Percentiles rank a stretch among this genome's conserved stretches.
Conservation (phyloP, 768 basidiomycete genomes). For the Auriculariales sp. region DNA sequence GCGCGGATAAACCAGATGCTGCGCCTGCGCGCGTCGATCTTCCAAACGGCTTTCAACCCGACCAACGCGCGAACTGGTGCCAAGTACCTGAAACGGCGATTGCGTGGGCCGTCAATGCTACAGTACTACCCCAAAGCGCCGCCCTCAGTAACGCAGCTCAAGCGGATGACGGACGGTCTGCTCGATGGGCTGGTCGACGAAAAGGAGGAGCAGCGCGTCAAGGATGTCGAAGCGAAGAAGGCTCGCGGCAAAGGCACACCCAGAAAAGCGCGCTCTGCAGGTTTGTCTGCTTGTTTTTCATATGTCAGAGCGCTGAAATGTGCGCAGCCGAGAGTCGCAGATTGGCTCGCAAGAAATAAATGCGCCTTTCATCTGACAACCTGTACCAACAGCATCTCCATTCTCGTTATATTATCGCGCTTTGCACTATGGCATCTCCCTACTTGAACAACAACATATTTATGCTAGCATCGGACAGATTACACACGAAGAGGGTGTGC, state of each 20-base stretch:
- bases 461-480: too few species aligned
- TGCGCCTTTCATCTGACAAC: not conserved
- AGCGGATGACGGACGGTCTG: constrained; percentile 36
- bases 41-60: constrained; percentile 84
- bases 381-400: too few species aligned
- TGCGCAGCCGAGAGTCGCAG: constrained; percentile 38
- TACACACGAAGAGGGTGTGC: too few species aligned
- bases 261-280: constrained; percentile 58
- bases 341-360: not conserved
- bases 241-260: constrained; percentile 74
- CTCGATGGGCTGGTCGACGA: constrained; percentile 36
- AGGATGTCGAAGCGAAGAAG: constrained; percentile 53
- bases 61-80: constrained; percentile 68
- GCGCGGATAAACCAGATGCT: not conserved
- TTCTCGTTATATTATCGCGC: too few species aligned
- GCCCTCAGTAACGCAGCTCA: constrained; percentile 32
- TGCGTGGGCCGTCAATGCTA: constrained; percentile 77
- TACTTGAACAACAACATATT: too few species aligned
- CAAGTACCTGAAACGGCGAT: constrained; percentile 72
- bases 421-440: too few species aligned
- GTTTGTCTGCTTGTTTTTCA: constrained; percentile 23
- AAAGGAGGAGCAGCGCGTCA: constrained; percentile 49
- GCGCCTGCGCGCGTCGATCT: constrained; percentile 55
- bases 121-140: constrained; percentile 52
- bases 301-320: too few species aligned